Conservation (phyloP, 805 yeast species). For the Cyberlindnera maclurae region DNA sequence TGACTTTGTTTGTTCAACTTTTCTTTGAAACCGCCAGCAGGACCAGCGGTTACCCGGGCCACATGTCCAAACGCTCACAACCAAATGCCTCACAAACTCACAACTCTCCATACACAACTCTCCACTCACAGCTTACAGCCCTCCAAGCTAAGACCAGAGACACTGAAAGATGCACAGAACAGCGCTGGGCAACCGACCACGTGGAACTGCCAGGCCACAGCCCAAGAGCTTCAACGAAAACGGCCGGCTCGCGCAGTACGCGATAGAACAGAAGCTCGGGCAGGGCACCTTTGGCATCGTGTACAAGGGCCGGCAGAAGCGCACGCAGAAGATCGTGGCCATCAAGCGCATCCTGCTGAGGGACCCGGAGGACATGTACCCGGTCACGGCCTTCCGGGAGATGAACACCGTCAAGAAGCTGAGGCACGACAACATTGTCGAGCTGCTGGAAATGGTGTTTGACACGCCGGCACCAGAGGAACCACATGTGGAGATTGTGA, state of each 20-base stretch:
- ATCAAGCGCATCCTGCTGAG: slow-evolving; percentile 67
- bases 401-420: slow-evolving; percentile 72
- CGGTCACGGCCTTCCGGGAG: slow-evolving; percentile 92
- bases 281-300: slow-evolving; percentile 92
- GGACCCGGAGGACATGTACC: slow-evolving; percentile 50
- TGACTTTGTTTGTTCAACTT: too few species aligned
- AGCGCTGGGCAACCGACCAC: slow-evolving; percentile 3
- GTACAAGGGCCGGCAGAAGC: slow-evolving; percentile 54
- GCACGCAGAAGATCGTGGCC: slow-evolving; percentile 60
- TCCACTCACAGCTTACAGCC: too few species aligned
- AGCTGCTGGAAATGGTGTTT: slow-evolving; percentile 71
- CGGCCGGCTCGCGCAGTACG: slow-evolving; percentile 25
- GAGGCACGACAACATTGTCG: slow-evolving; percentile 64
- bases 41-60: too few species aligned
- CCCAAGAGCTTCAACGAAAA: slow-evolving; percentile 8
- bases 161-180: too few species aligned
- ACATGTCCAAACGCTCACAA: too few species aligned
- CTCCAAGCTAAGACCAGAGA: too few species aligned
- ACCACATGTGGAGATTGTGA: slow-evolving; percentile 9
- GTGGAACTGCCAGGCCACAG: neutral
- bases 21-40: too few species aligned
- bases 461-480: slow-evolving; percentile 28
- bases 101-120: too few species aligned
- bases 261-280: slow-evolving; percentile 44
- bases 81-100: too few species aligned